phyloP scores from a whole-genome alignment of 306 rosid genomes.

The Gastrolobium villosum region DNA sequence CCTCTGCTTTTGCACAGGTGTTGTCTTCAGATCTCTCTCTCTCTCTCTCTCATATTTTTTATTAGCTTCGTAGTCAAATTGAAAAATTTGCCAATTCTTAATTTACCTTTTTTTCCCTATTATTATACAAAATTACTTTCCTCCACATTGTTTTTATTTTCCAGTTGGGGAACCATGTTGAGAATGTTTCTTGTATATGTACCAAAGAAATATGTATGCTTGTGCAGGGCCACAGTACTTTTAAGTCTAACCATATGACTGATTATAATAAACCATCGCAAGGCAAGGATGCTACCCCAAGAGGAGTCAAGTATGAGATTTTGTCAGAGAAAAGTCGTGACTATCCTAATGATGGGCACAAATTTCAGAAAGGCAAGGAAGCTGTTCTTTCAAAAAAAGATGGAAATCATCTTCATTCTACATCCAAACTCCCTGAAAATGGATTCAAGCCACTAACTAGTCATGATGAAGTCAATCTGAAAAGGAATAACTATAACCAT shows the following conservation, averaged over 20 bases:
- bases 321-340: slow-evolving; percentile 47
- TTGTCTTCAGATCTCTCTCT: slow-evolving; percentile 31
- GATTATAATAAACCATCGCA: slow-evolving; percentile 49
- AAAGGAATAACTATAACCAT: slow-evolving; percentile 56
- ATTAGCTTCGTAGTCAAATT: slow-evolving; percentile 13
- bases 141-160: slow-evolving; percentile 10
- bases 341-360: slow-evolving; percentile 49
- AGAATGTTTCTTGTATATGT: slow-evolving; percentile 15
- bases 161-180: slow-evolving; percentile 13
- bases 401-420: slow-evolving; percentile 52
- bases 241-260: slow-evolving; percentile 44
- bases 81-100: slow-evolving; percentile 9
- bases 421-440: slow-evolving; percentile 54
- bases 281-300: slow-evolving; percentile 53
- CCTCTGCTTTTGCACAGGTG: slow-evolving; percentile 69
- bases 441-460: slow-evolving; percentile 55
- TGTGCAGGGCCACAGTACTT: slow-evolving; percentile 69
- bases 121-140: not conserved
- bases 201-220: slow-evolving; percentile 26
- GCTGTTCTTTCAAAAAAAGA: slow-evolving; percentile 56
- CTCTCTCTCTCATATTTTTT: slow-evolving; percentile 11
- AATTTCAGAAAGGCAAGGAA: slow-evolving; percentile 55
- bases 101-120: not conserved
- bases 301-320: slow-evolving; percentile 58
- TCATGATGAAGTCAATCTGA: slow-evolving; percentile 52